Percentiles rank a stretch among this genome's conserved stretches.
Evolutionary conservation across 2,329 filamentous ascomycete species (phyloP).

Genomic region (Cladosporium sphaerospermum): DNA sequence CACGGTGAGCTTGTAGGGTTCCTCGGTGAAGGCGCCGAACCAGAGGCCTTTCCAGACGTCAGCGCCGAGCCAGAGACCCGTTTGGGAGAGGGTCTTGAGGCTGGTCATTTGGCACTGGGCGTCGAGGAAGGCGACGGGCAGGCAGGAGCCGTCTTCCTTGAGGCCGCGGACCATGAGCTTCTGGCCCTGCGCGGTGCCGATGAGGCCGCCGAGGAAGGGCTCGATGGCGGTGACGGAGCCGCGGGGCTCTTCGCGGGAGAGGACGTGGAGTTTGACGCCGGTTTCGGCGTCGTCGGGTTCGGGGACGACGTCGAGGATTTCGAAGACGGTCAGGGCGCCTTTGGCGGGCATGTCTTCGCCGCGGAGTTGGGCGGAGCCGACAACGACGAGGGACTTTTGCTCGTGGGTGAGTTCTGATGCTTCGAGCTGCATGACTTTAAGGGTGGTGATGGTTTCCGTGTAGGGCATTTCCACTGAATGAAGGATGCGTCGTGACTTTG

Average conservation of each 20-base stretch:
- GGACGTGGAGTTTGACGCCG: constrained; percentile 74
- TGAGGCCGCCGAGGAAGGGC: constrained; percentile 74
- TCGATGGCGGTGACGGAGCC: constrained; percentile 81
- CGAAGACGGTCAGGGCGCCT: constrained; percentile 82
- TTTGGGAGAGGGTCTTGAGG: constrained; percentile 75
- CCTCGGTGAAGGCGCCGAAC: constrained; percentile 95
- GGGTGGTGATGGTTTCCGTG: constrained; percentile 70
- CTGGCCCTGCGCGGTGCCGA: constrained; percentile 89
- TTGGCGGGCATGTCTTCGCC: constrained; percentile 86
- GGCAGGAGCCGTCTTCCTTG: constrained; percentile 86
- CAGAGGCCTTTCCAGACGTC: constrained; percentile 91
- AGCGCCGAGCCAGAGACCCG: constrained; percentile 78
- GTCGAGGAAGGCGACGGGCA: constrained; percentile 95
- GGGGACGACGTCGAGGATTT: constrained; percentile 85
- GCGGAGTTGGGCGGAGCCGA: constrained; percentile 78
- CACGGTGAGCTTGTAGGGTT: constrained; percentile 90
- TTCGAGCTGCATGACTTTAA: constrained; percentile 80
- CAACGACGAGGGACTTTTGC: constrained; percentile 70
- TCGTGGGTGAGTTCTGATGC: constrained; percentile 87
- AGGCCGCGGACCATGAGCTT: constrained; percentile 96
- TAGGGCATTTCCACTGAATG: constrained; percentile 68
- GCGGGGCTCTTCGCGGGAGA: constrained; percentile 85
- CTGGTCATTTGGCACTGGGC: constrained; percentile 89
- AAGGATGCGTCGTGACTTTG: constrained; percentile 69
- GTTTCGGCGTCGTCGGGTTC: constrained; percentile 81